Evolutionary conservation across 805 yeast species (phyloP).

Genomic region (Candida pini): DNA sequence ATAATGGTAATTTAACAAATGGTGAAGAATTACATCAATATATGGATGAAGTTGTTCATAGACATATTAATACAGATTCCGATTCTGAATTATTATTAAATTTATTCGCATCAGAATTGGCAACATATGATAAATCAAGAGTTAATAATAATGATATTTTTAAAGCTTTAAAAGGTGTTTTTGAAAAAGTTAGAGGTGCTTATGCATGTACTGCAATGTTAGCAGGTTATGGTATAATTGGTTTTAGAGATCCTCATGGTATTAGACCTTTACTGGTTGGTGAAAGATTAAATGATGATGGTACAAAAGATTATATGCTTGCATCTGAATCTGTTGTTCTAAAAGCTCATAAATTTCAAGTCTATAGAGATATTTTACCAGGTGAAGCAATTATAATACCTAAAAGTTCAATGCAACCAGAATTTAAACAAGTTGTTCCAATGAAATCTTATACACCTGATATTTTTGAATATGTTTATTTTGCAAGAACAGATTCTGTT

Average conservation of each 20-base stretch:
- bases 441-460: conserved; percentile 84
- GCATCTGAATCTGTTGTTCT: conserved; percentile 94
- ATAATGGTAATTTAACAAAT: conserved; percentile 93
- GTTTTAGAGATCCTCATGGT: conserved; percentile 96
- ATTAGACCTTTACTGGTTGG: conserved; percentile 89
- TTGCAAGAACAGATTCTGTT: conserved; percentile 96
- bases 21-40: conserved; percentile 69
- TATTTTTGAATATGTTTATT: conserved; percentile 94
- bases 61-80: conserved; percentile 95
- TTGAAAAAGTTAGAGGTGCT: conserved; percentile 84
- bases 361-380: conserved; percentile 78
- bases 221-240: conserved; percentile 93
- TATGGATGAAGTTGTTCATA: conserved; percentile 89
- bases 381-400: conserved; percentile 97
- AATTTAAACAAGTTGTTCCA: conserved; percentile 80
- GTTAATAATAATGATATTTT: conserved; percentile 88
- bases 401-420: conserved; percentile 65
- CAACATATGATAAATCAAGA: conserved; percentile 86
- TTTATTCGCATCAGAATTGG: conserved; percentile 87
- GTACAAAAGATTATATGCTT: conserved; percentile 81
- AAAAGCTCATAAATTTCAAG: conserved; percentile 82
- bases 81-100: conserved; percentile 90
- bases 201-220: conserved; percentile 92
- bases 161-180: conserved; percentile 79
- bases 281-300: conserved; percentile 65